These are phyloP conservation scores for Albifimbria verrucaria DNA, from an alignment of 2,329 filamentous ascomycete species.

Conservation along the genomic window DNA sequence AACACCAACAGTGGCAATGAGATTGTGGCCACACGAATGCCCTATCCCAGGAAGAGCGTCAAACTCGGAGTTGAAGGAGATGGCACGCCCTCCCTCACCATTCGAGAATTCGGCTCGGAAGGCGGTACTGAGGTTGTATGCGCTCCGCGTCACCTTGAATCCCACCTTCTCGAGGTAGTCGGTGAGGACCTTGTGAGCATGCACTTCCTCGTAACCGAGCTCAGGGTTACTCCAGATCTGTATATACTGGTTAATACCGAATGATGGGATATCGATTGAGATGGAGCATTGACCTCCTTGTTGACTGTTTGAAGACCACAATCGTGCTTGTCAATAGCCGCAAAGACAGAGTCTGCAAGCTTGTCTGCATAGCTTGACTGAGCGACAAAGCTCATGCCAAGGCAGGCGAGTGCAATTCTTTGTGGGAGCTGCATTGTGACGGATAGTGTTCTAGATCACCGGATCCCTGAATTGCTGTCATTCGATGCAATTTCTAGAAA, in stretches of 20 bases:
- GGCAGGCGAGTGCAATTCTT: background rate
- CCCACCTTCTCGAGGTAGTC: slow-evolving; percentile 8
- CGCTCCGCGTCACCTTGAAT: slow-evolving; percentile 7
- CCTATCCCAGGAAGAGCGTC: slow-evolving; percentile 11
- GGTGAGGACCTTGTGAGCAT: slow-evolving; percentile 8
- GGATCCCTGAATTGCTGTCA: too few species aligned
- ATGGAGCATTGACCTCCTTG: background rate
- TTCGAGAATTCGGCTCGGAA: slow-evolving; percentile 10
- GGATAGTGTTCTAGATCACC: too few species aligned
- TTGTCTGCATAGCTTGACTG: background rate
- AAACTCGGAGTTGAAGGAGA: slow-evolving; percentile 5
- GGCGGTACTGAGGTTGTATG: slow-evolving; percentile 8
- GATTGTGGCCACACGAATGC: slow-evolving; percentile 47
- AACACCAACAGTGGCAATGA: slow-evolving; percentile 47
- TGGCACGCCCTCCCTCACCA: slow-evolving; percentile 7
- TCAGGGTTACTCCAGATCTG: slow-evolving; percentile 8
- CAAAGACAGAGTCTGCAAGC: background rate
- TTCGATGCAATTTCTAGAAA: too few species aligned
- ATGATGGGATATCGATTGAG: background rate
- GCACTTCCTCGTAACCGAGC: slow-evolving; percentile 10
- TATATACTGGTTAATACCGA: background rate
- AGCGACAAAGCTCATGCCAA: background rate
- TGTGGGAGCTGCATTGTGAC: background rate
- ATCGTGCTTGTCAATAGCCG: background rate
- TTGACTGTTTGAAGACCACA: background rate